A percentile compares a stretch with the other conserved stretches of the same genome.
phyloP scores from a whole-genome alignment of 345 rosid genomes.

The Aquilaria yunnanensis region DNA sequence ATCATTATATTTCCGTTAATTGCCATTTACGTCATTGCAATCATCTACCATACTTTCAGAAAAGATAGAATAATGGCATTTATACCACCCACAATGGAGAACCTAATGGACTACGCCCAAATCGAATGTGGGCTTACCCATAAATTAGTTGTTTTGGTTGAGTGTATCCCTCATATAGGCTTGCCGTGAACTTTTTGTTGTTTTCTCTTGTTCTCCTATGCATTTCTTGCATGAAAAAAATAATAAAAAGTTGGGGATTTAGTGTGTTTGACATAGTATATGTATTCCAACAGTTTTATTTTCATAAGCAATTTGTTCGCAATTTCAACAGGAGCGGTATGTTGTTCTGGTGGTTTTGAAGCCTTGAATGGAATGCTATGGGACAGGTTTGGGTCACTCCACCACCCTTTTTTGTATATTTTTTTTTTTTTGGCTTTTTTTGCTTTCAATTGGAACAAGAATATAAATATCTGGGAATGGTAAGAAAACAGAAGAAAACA shows the following conservation, averaged over 20 bases:
- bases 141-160: neutral
- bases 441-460: no score
- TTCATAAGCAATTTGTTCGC: neutral
- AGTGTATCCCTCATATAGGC: slow-evolving; percentile 22
- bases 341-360: no score
- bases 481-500: no score
- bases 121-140: slow-evolving; percentile 23
- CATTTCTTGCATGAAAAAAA: neutral
- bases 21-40: slow-evolving; percentile 35
- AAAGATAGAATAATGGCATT: slow-evolving; percentile 36
- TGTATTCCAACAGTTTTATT: neutral
- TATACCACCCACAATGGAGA: slow-evolving; percentile 14
- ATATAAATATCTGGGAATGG: no score
- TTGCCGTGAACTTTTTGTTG: neutral
- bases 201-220: neutral
- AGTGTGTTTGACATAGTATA: neutral
- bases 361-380: no score
- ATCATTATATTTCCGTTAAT: slow-evolving; percentile 46
- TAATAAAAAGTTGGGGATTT: neutral
- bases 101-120: neutral
- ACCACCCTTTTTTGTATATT: no score
- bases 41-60: slow-evolving; percentile 42
- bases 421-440: no score
- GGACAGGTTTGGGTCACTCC: no score
- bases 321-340: no score